Percentiles rank a stretch among this genome's conserved stretches.
Evolutionary conservation across 1,284 basidiomycete genomes (phyloP).

Genomic region (Leccinum proliferum): DNA sequence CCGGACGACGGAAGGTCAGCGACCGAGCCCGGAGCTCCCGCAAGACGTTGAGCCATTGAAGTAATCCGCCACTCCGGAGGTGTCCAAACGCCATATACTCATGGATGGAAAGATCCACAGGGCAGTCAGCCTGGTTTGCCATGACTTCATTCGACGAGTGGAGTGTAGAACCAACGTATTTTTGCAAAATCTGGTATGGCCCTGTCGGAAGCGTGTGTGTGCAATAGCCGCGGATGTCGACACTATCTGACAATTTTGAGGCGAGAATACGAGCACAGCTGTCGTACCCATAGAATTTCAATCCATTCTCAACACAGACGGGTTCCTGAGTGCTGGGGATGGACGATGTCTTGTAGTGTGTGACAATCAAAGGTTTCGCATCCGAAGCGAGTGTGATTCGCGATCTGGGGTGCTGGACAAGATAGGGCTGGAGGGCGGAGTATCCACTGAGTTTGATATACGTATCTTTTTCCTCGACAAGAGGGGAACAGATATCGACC

Average conservation of each 20-base stretch:
- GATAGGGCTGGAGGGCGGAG: slow-evolving; percentile 5
- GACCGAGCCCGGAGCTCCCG: slow-evolving; percentile 34
- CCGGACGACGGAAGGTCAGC: slow-evolving; percentile 33
- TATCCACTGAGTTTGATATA: slow-evolving; percentile 14
- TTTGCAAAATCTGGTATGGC: slow-evolving; percentile 34
- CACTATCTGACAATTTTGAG: slow-evolving; percentile 5
- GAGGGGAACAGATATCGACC: slow-evolving; percentile 25
- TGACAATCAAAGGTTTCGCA: slow-evolving; percentile 33
- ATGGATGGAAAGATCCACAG: slow-evolving; percentile 33
- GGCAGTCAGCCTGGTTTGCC: slow-evolving; percentile 36
- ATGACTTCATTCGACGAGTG: slow-evolving; percentile 41
- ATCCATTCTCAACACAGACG: slow-evolving; percentile 25
- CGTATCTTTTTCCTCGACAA: background rate
- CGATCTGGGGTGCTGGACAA: slow-evolving; percentile 12
- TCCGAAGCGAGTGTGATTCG: slow-evolving; percentile 36
- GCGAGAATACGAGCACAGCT: slow-evolving; percentile 10
- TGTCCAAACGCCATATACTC: slow-evolving; percentile 40
- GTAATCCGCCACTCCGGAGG: slow-evolving; percentile 36
- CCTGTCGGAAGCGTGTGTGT: slow-evolving; percentile 27
- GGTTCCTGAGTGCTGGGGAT: slow-evolving; percentile 23
- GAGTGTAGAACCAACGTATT: slow-evolving; percentile 30
- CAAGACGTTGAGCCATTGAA: slow-evolving; percentile 48
- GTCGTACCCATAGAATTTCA: slow-evolving; percentile 22
- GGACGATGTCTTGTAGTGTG: slow-evolving; percentile 30
- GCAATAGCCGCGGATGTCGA: slow-evolving; percentile 22